phyloP scores from a whole-genome alignment of 495 filamentous ascomycete species.

The Stereocaulon alpinum region DNA sequence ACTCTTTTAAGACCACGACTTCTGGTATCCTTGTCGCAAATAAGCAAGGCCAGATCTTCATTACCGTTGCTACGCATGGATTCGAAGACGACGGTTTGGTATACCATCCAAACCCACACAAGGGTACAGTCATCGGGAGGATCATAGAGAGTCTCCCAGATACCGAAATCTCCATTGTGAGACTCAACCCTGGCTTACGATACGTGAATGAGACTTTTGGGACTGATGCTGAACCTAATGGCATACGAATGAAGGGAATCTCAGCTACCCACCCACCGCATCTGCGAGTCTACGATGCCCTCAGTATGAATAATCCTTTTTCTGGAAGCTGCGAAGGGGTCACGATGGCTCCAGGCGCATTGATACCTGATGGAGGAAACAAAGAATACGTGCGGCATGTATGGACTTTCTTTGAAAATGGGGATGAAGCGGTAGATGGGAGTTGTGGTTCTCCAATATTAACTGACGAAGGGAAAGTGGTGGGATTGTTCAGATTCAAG shows the following conservation, averaged over 20 bases:
- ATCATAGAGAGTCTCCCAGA: constrained; percentile 3
- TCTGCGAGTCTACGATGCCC: constrained; percentile 6
- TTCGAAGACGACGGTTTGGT: constrained; percentile 14
- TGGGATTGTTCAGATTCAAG: constrained; percentile 12
- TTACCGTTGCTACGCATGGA: constrained; percentile 10
- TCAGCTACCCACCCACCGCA: constrained; percentile 6
- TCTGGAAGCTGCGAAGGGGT: constrained; percentile 10
- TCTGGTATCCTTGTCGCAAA: constrained; percentile 11
- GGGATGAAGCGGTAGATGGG: background rate
- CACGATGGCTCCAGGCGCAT: background rate
- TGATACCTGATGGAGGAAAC: background rate
- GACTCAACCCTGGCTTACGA: constrained; percentile 3
- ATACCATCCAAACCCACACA: constrained; percentile 9
- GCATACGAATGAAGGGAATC: constrained; percentile 4
- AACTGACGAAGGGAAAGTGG: constrained; percentile 6
- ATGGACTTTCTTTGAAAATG: constrained; percentile 13
- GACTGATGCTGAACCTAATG: background rate
- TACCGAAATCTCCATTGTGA: constrained; percentile 12
- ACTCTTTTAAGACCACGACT: constrained; percentile 8
- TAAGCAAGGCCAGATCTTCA: constrained; percentile 1
- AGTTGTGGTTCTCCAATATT: constrained; percentile 12
- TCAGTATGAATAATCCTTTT: constrained; percentile 15
- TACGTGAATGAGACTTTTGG: constrained; percentile 14
- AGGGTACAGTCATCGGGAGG: constrained; percentile 10
- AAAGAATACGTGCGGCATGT: constrained; percentile 4